phyloP scores from a whole-genome alignment of 495 filamentous ascomycete species.

The Hyaloscypha variabilis region DNA sequence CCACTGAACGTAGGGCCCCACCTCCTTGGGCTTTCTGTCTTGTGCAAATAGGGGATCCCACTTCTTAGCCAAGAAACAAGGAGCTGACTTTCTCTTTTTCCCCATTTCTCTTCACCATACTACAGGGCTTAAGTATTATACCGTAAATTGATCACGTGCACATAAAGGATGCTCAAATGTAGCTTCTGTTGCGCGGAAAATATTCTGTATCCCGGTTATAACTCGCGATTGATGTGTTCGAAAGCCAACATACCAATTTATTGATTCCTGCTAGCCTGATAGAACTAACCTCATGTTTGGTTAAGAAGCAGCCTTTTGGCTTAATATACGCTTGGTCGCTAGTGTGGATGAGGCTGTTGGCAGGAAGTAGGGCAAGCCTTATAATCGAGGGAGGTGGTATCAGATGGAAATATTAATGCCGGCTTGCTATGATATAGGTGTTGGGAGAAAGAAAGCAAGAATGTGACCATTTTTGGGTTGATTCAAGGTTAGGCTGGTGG shows the following conservation, averaged over 20 bases:
- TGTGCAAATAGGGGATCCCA: not conserved
- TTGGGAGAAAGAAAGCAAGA: not conserved
- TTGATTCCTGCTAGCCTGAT: not conserved
- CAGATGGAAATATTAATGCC: constrained; percentile 1
- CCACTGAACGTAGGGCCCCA: not conserved
- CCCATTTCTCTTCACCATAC: not conserved
- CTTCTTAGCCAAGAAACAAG: not conserved
- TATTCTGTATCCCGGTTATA: not conserved
- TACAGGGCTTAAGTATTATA: not conserved
- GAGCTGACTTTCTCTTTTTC: not conserved
- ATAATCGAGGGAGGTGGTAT: not conserved
- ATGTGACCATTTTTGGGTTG: not conserved
- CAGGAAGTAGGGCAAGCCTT: not conserved
- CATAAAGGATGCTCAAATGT: not conserved
- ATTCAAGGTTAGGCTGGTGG: not conserved
- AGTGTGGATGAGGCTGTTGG: not conserved
- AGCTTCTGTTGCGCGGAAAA: not conserved
- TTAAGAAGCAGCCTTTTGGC: not conserved
- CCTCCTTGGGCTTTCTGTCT: constrained; percentile 1
- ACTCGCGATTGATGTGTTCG: not conserved
- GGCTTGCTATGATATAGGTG: not conserved
- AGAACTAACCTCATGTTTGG: not conserved
- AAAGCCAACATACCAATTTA: not conserved
- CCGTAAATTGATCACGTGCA: not conserved
- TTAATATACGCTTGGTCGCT: not conserved